These are phyloP conservation scores for Rhododendron vialii DNA, from an alignment of 148 eudicot species.

Conservation along the genomic window DNA sequence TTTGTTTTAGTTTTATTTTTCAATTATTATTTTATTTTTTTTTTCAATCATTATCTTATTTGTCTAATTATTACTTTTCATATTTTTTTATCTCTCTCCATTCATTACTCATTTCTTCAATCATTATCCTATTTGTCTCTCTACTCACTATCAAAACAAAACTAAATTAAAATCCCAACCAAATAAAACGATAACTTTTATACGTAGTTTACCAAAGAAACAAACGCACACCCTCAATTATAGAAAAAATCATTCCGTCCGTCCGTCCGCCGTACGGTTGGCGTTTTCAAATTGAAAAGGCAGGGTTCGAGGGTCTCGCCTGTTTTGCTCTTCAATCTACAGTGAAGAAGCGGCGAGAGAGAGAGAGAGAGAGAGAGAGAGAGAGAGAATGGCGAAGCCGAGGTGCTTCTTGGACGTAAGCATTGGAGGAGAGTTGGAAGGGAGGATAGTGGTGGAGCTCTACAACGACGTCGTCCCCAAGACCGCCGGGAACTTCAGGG, in stretches of 20 bases:
- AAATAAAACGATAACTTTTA: no score
- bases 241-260: no score
- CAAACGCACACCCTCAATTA: neutral
- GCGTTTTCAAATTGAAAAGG: neutral
- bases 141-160: no score
- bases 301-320: neutral
- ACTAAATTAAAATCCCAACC: no score
- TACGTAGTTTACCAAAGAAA: neutral
- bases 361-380: conserved; percentile 10
- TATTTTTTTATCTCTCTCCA: no score
- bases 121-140: no score
- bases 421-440: conserved; percentile 73
- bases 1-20: no score
- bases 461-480: conserved; percentile 62
- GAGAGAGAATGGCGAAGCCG: conserved; percentile 31
- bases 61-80: no score
- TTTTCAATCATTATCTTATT: no score
- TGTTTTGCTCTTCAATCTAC: neutral
- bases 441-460: conserved; percentile 67
- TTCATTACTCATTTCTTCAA: no score
- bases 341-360: no score
- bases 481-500: conserved; percentile 83
- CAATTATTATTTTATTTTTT: no score
- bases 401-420: conserved; percentile 66
- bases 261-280: neutral